phyloP scores from a whole-genome alignment of 108 stramenopile species.

The Skeletonema menzelii region DNA sequence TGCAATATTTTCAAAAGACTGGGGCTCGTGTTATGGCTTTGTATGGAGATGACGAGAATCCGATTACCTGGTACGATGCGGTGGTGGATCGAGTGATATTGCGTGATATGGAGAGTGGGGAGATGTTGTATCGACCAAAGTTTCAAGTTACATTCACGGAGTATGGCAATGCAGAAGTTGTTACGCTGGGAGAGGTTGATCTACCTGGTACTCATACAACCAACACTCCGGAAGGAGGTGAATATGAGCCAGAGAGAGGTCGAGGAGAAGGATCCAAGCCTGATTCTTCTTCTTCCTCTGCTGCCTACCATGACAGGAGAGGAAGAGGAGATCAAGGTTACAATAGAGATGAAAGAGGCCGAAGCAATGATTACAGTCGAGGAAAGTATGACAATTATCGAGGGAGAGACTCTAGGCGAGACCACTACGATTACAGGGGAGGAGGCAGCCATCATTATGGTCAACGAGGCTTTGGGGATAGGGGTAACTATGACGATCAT shows the following conservation, averaged over 20 bases:
- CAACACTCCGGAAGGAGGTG: not conserved
- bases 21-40: slow-evolving; percentile 82
- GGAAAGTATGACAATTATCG: slow-evolving; percentile 14
- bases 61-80: slow-evolving; percentile 95
- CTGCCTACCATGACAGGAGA: slow-evolving; percentile 2
- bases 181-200: slow-evolving; percentile 91
- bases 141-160: slow-evolving; percentile 95
- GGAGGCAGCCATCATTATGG: slow-evolving; percentile 6
- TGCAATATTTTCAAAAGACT: slow-evolving; percentile 73
- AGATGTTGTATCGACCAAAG: slow-evolving; percentile 57
- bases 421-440: slow-evolving; percentile 19
- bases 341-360: slow-evolving; percentile 11
- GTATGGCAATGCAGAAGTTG: slow-evolving; percentile 93
- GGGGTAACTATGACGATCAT: slow-evolving; percentile 13
- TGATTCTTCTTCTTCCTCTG: not conserved
- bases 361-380: slow-evolving; percentile 13
- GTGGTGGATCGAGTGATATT: slow-evolving; percentile 85
- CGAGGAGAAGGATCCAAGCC: slow-evolving; percentile 1
- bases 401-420: slow-evolving; percentile 4
- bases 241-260: not conserved
- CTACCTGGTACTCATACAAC: slow-evolving; percentile 33
- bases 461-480: slow-evolving; percentile 12
- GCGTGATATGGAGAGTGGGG: slow-evolving; percentile 56
- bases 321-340: slow-evolving; percentile 8
- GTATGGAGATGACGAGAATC: slow-evolving; percentile 97